Evolutionary conservation across 192 early-diverging fungal species (phyloP).

Genomic region (Mortierella antarctica): DNA sequence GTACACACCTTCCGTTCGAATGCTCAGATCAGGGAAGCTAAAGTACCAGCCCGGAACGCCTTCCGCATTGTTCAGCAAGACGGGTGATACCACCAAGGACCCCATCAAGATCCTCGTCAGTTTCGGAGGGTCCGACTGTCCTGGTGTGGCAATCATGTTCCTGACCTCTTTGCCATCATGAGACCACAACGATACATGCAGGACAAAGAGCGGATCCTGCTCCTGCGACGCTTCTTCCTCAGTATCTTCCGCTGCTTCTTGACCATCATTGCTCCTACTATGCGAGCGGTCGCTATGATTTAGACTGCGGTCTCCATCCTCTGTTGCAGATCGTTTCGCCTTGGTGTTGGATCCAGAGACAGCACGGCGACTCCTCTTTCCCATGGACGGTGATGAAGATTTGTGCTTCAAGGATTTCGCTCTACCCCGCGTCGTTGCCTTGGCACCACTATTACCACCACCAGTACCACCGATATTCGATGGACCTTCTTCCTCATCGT

Average conservation of each 20-base stretch:
- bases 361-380: slow-evolving; percentile 12
- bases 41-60: slow-evolving; percentile 79
- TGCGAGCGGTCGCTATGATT: slow-evolving; percentile 2
- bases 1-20: slow-evolving; percentile 79
- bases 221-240: slow-evolving; percentile 6
- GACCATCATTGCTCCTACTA: background rate
- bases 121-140: slow-evolving; percentile 58
- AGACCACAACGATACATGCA: slow-evolving; percentile 72
- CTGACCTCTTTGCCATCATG: slow-evolving; percentile 65
- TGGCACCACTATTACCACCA: background rate
- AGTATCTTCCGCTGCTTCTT: slow-evolving; percentile 3
- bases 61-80: slow-evolving; percentile 59
- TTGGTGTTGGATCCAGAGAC: background rate
- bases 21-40: slow-evolving; percentile 82
- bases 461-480: background rate
- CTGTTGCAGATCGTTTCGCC: background rate
- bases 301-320: slow-evolving; percentile 12
- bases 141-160: slow-evolving; percentile 66
- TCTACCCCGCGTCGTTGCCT: background rate
- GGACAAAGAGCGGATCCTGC: slow-evolving; percentile 69
- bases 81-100: slow-evolving; percentile 69
- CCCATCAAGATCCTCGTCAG: slow-evolving; percentile 73
- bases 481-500: slow-evolving; percentile 2
- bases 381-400: slow-evolving; percentile 7
- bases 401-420: background rate